A percentile compares a stretch with the other conserved stretches of the same genome.
These are phyloP conservation scores for Zangia roseola DNA, from an alignment of 768 basidiomycete genomes.

Conservation along the genomic window DNA sequence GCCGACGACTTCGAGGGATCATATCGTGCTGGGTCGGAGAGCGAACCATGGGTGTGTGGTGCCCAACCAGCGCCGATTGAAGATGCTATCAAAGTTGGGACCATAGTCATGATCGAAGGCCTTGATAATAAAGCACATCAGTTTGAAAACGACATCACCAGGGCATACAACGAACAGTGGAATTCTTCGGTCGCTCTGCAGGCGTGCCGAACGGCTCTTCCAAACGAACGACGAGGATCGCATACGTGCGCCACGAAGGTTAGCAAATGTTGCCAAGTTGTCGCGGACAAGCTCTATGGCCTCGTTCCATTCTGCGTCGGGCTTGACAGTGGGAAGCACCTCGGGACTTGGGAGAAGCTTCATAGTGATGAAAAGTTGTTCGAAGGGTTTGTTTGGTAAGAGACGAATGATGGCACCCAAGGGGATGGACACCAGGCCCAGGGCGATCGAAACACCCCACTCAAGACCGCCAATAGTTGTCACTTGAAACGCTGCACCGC, in stretches of 20 bases:
- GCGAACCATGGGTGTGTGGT: constrained; percentile 51
- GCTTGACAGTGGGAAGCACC: constrained; percentile 56
- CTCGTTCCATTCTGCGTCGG: constrained; percentile 68
- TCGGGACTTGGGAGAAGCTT: constrained; percentile 65
- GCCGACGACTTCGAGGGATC: constrained; percentile 82
- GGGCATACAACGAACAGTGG: constrained; percentile 44
- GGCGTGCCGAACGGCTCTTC: constrained; percentile 69
- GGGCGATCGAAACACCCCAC: constrained; percentile 90
- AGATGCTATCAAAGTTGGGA: constrained; percentile 71
- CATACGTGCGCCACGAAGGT: constrained; percentile 85
- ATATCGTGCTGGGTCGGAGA: constrained; percentile 71
- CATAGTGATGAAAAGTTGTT: constrained; percentile 52
- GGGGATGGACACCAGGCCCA: constrained; percentile 86
- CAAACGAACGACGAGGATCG: constrained; percentile 83
- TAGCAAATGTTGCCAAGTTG: constrained; percentile 79
- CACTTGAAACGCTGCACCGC: constrained; percentile 90
- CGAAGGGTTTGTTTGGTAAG: constrained; percentile 79
- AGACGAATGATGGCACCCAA: constrained; percentile 79
- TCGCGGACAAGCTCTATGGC: constrained; percentile 84
- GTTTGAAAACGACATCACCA: constrained; percentile 2
- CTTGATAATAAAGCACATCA: constrained; percentile 41
- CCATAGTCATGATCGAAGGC: constrained; percentile 73
- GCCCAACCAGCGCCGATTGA: constrained; percentile 68
- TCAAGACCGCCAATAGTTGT: constrained; percentile 73
- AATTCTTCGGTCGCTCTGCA: constrained; percentile 46